Evolutionary conservation across 257 asterid genomes (phyloP), one percentile per base, ranked within the genome.

Genomic region (Przewalskia tangutica): DNA sequence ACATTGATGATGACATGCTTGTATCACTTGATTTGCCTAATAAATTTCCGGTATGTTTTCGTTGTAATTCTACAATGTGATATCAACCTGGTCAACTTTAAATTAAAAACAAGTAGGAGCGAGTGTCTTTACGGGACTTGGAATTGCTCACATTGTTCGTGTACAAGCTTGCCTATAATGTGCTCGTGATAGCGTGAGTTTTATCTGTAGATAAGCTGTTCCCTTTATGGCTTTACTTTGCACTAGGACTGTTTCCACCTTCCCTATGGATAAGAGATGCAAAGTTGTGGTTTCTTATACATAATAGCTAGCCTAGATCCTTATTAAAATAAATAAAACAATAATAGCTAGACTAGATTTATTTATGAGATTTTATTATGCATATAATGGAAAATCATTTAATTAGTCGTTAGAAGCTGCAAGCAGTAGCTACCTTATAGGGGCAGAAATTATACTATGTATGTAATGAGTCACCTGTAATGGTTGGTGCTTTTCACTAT

Each of bases 1-100:
- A 87, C 67, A 90, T 96, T 50, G 94, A 93, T 79, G 99, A 94
- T 84, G 82, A 81, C 59, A 66, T 83, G 88, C 93, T 94, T 12
- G 83, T 85, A 48, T 91, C 94, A 82, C 97, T 94, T 63, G 97
- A 94, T 88, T 86, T 96, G 87, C 93, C 94, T 81, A 80, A 84
- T 90, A 95, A 90, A 94, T 91, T 95, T 86, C 97, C 98, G 46
- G 98, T 94, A 87, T 77, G 64, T 32, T 40, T 55, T 4, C 20
- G 27, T 18, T 67, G 7, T 48, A 3, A 60, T 8, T 75, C 14
- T 23, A 50, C 12, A 50, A 48, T 75, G 62, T 75, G 44, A 50
- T 75, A 50, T 75, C 62, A 23, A 12, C 44, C 0, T n/a, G 46
- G n/a, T 23, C 20, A 71, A 11, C 6, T 46, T 20, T 42, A 73